Percentiles rank a stretch among this genome's conserved stretches.
These are phyloP conservation scores for Termitomyces sp. DNA, from an alignment of 768 basidiomycete species.

Conservation along the genomic window DNA sequence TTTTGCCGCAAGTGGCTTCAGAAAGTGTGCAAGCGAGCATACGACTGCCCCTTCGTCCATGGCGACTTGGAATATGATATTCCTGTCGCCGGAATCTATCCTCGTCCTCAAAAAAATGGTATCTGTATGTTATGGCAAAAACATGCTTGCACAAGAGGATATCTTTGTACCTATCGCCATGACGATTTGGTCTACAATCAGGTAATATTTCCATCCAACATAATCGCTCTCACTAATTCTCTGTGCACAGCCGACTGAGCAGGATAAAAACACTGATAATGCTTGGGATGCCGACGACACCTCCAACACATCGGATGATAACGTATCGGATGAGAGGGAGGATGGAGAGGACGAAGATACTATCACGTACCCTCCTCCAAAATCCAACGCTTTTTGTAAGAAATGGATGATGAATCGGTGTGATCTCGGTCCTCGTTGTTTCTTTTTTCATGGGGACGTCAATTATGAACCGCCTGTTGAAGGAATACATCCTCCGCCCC, in stretches of 20 bases:
- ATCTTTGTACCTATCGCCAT: constrained; percentile 3
- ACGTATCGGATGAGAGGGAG: neutral
- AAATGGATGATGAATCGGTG: constrained; percentile 13
- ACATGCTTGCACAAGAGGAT: constrained; percentile 1
- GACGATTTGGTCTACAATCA: constrained; percentile 6
- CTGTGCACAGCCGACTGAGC: neutral
- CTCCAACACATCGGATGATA: neutral
- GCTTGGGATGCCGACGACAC: neutral
- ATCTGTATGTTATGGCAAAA: neutral
- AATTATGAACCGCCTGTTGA: constrained; percentile 13
- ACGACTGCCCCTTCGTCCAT: constrained; percentile 18
- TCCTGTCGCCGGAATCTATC: constrained; percentile 8
- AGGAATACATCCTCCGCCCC: constrained; percentile 16
- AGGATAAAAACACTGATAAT: neutral
- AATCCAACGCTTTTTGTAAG: constrained; percentile 6
- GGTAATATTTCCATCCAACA: neutral
- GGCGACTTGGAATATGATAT: constrained; percentile 14
- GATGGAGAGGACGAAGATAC: neutral
- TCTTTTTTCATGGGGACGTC: constrained; percentile 13
- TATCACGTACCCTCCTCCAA: constrained; percentile 9
- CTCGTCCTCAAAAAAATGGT: neutral
- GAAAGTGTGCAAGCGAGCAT: constrained; percentile 18
- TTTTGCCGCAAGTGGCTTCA: constrained; percentile 14
- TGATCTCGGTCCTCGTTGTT: constrained; percentile 7
- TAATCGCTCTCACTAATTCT: neutral